A percentile compares a stretch with the other conserved stretches of the same genome.
Evolutionary conservation across 1,284 basidiomycete genomes (phyloP).

Genomic region (Xerocomus minutiporus): DNA sequence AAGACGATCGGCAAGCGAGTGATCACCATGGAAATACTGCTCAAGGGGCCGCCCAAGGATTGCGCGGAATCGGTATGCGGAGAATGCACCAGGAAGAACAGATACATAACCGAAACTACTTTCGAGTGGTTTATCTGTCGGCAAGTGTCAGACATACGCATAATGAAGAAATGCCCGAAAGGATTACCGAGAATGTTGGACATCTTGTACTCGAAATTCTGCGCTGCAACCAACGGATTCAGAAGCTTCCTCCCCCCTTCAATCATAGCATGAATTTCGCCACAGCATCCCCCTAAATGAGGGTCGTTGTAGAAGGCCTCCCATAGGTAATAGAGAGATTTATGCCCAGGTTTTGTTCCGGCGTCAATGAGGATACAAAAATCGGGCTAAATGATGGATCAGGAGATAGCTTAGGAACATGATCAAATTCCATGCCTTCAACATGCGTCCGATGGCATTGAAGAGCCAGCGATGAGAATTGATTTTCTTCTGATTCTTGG

Average conservation of each 20-base stretch:
- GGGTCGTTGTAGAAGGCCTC: conserved; percentile 82
- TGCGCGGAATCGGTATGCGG: conserved; percentile 88
- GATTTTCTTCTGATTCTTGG: conserved; percentile 97
- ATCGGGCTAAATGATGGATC: conserved; percentile 59
- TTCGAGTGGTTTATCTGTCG: conserved; percentile 84
- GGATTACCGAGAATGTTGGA: conserved; percentile 81
- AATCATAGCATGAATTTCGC: conserved; percentile 95
- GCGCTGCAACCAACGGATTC: conserved; percentile 91
- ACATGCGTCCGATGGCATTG: conserved; percentile 87
- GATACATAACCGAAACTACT: conserved; percentile 95
- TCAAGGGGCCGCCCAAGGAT: conserved; percentile 90
- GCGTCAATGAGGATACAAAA: conserved; percentile 90
- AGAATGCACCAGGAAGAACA: conserved; percentile 95
- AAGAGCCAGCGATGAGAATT: conserved; percentile 98
- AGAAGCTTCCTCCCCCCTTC: conserved; percentile 87
- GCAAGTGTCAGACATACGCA: conserved; percentile 3
- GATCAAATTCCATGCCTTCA: conserved; percentile 46
- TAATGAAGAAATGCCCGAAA: not conserved
- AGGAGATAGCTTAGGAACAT: conserved; percentile 9
- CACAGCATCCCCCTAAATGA: conserved; percentile 77
- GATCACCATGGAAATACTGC: conserved; percentile 98
- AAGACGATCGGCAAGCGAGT: conserved; percentile 87
- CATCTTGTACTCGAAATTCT: conserved; percentile 99
- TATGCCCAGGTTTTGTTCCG: conserved; percentile 94
- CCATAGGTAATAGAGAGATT: conserved; percentile 97